Percentiles rank a stretch among this genome's conserved stretches.
These are phyloP conservation scores for Cadophora sp. DNA, from an alignment of 2,329 filamentous ascomycete species.

Conservation along the genomic window DNA sequence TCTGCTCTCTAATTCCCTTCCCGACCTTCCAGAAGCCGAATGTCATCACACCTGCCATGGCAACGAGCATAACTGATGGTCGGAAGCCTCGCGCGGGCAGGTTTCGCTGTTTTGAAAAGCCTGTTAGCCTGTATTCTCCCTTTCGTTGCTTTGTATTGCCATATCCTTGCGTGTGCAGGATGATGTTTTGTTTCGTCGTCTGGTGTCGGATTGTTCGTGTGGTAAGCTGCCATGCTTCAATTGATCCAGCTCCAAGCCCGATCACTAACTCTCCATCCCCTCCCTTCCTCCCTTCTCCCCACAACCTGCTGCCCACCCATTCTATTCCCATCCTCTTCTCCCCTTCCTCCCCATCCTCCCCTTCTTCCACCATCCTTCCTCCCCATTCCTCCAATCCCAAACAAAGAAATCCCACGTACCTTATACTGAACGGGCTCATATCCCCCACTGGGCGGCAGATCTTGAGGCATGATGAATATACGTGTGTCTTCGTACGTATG, in stretches of 20 bases:
- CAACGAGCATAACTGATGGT: slow-evolving; percentile 78
- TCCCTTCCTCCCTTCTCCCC: background rate
- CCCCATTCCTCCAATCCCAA: background rate
- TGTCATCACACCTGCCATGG: slow-evolving; percentile 78
- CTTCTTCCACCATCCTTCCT: background rate
- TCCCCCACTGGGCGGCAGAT: slow-evolving; percentile 94
- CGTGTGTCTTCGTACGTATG: background rate
- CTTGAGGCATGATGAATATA: slow-evolving; percentile 80
- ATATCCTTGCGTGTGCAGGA: background rate
- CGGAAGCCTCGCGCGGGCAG: slow-evolving; percentile 90
- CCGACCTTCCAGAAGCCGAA: slow-evolving; percentile 92
- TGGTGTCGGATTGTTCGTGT: too few relatives aligned
- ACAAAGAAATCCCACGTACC: slow-evolving; percentile 56
- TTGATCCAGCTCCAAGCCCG: background rate
- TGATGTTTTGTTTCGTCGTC: background rate
- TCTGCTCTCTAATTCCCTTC: slow-evolving; percentile 85
- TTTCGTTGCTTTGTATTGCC: background rate
- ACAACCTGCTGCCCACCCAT: background rate
- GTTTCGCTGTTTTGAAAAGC: slow-evolving; percentile 70
- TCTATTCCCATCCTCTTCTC: background rate
- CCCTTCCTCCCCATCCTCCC: slow-evolving; percentile 7
- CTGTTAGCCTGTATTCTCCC: slow-evolving; percentile 14
- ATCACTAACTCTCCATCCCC: background rate
- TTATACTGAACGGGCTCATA: slow-evolving; percentile 98
- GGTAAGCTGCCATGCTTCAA: too few relatives aligned